These are phyloP conservation scores for Lepiota venenata DNA, from an alignment of 768 basidiomycete species.

Conservation along the genomic window DNA sequence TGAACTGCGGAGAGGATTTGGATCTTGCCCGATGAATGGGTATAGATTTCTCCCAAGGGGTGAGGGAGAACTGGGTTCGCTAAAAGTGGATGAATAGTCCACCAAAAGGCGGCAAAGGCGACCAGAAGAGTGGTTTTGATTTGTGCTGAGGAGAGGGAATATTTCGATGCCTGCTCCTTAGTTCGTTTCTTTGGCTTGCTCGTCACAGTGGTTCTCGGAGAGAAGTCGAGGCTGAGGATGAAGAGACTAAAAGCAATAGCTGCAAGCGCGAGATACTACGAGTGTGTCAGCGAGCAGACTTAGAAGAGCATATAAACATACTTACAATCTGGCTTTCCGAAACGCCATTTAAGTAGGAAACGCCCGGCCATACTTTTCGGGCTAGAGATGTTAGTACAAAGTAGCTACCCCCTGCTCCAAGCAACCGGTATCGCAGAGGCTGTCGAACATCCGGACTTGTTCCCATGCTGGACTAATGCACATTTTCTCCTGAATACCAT, in stretches of 20 bases:
- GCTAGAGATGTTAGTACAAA: constrained; percentile 22
- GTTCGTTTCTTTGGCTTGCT: constrained; percentile 15
- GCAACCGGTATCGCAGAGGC: constrained; percentile 15
- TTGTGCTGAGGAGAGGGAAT: constrained; percentile 14
- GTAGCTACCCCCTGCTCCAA: constrained; percentile 24
- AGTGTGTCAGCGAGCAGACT: constrained; percentile 12
- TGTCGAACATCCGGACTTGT: not conserved
- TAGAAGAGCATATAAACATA: not conserved
- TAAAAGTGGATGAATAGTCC: constrained; percentile 33
- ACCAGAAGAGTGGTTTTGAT: constrained; percentile 25
- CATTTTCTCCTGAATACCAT: not conserved
- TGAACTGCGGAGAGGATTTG: constrained; percentile 63
- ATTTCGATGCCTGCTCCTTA: constrained; percentile 15
- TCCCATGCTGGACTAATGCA: too few relatives aligned
- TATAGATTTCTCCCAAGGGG: constrained; percentile 47
- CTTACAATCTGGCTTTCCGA: constrained; percentile 39
- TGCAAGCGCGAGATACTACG: constrained; percentile 37
- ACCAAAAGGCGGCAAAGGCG: constrained; percentile 31
- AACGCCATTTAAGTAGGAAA: constrained; percentile 22
- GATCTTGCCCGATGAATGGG: constrained; percentile 51
- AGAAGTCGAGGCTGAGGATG: constrained; percentile 6
- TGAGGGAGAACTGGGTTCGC: constrained; percentile 56
- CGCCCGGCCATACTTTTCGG: constrained; percentile 27
- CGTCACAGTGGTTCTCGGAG: not conserved
- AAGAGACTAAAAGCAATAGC: constrained; percentile 8